phyloP scores from a whole-genome alignment of 2,329 filamentous ascomycete species.

The Metarhizium sp. region DNA sequence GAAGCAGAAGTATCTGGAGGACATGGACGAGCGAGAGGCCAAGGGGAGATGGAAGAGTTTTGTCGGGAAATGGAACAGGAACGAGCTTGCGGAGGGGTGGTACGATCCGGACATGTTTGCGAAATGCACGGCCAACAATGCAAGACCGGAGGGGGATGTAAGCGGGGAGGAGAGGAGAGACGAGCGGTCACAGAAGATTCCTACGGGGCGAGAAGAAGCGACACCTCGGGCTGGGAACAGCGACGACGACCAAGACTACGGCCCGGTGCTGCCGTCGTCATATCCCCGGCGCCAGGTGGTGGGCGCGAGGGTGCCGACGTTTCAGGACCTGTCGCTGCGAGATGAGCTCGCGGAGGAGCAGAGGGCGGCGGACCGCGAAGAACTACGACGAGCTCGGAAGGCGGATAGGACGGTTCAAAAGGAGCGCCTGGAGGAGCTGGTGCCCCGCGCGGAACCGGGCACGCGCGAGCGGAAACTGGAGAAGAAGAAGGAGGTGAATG shows the following conservation, averaged over 20 bases:
- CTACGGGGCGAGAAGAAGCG: neutral
- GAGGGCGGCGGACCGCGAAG: constrained; percentile 38
- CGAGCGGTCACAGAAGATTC: constrained; percentile 3
- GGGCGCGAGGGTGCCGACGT: constrained; percentile 58
- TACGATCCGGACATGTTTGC: constrained; percentile 70
- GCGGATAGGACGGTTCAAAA: constrained; percentile 58
- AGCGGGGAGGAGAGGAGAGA: constrained; percentile 8
- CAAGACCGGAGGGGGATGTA: constrained; percentile 2
- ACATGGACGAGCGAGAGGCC: constrained; percentile 64
- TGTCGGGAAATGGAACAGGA: constrained; percentile 80
- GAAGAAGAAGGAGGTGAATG: constrained; percentile 66
- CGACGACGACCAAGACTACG: constrained; percentile 45
- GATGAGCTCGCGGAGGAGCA: constrained; percentile 42
- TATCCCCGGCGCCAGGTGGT: constrained; percentile 15
- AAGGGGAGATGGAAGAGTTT: constrained; percentile 93
- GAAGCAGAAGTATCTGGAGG: constrained; percentile 61
- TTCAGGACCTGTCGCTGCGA: constrained; percentile 62
- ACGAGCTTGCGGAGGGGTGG: constrained; percentile 82
- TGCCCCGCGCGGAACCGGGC: constrained; percentile 73
- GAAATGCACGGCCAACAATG: constrained; percentile 21
- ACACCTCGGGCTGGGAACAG: constrained; percentile 9
- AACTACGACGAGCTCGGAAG: constrained; percentile 52
- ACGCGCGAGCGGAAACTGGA: constrained; percentile 78
- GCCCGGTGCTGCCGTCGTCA: constrained; percentile 24
- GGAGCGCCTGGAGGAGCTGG: constrained; percentile 69